Conservation (phyloP, 352 stramenopile genomes). For the Phytophthora ohioensis region DNA sequence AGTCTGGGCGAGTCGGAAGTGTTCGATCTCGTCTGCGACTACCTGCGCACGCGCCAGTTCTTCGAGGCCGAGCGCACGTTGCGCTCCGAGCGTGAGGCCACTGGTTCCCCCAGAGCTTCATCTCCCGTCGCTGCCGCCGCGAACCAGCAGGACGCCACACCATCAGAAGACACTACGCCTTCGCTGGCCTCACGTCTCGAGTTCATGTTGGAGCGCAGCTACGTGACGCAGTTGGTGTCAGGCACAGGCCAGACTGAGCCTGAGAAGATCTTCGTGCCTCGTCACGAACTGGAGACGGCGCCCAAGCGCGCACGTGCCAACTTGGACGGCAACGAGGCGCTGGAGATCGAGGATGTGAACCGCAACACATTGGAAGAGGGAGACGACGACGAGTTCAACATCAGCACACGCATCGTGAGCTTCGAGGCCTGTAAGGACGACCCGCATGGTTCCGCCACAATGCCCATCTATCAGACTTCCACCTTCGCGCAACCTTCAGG, state of each 20-base stretch:
- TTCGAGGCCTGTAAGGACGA: slow-evolving; percentile 91
- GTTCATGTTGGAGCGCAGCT: slow-evolving; percentile 85
- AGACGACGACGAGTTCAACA: slow-evolving; percentile 61
- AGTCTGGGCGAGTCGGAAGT: slow-evolving; percentile 85
- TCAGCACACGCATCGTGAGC: slow-evolving; percentile 78
- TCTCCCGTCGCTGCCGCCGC: slow-evolving; percentile 36
- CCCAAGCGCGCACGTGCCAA: slow-evolving; percentile 67
- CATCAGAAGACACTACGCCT: slow-evolving; percentile 21
- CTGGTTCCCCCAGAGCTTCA: slow-evolving; percentile 21
- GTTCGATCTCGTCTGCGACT: slow-evolving; percentile 90
- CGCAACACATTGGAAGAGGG: slow-evolving; percentile 44
- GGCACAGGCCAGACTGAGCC: slow-evolving; percentile 62
- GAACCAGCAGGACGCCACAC: slow-evolving; percentile 44
- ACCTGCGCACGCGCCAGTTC: slow-evolving; percentile 88
- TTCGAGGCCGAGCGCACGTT: slow-evolving; percentile 83
- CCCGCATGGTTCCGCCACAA: slow-evolving; percentile 89
- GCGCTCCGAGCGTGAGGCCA: slow-evolving; percentile 64
- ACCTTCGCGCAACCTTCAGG: slow-evolving; percentile 92
- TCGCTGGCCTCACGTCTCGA: slow-evolving; percentile 74
- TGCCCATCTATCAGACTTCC: slow-evolving; percentile 94
- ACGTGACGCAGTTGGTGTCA: slow-evolving; percentile 86
- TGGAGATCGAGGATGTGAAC: slow-evolving; percentile 51
- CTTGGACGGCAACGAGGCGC: slow-evolving; percentile 79
- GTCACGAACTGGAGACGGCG: slow-evolving; percentile 62
- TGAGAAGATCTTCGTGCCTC: slow-evolving; percentile 83